A percentile compares a stretch with the other conserved stretches of the same genome.
Conservation (phyloP, 768 basidiomycete species). For the Phanerodontia chrysosporium region DNA sequence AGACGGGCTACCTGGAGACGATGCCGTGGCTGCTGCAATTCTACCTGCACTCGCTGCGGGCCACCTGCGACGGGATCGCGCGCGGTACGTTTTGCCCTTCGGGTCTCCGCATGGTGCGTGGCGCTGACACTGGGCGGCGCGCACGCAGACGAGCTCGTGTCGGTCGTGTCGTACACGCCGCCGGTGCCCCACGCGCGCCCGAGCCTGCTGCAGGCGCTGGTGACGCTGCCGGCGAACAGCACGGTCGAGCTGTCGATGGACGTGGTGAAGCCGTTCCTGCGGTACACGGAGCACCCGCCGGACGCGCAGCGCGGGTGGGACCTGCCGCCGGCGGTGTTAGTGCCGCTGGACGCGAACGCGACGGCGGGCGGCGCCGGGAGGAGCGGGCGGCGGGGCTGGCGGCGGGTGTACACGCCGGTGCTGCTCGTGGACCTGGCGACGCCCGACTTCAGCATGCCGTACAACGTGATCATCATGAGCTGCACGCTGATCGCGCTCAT, state of each 20-base stretch:
- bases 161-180: constrained; percentile 62
- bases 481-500: constrained; percentile 88
- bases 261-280: constrained; percentile 79
- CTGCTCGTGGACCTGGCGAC: constrained; percentile 93
- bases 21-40: constrained; percentile 92
- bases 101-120: neutral
- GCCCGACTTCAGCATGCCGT: constrained; percentile 99
- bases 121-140: neutral
- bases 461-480: constrained; percentile 97
- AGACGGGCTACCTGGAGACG: constrained; percentile 77
- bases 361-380: neutral
- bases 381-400: too few relatives aligned
- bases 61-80: constrained; percentile 41
- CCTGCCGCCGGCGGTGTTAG: constrained; percentile 79
- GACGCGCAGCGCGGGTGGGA: constrained; percentile 97
- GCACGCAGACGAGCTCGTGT: constrained; percentile 55
- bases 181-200: constrained; percentile 69
- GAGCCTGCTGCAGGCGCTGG: constrained; percentile 66
- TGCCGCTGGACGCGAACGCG: constrained; percentile 30
- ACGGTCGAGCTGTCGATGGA: constrained; percentile 66
- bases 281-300: constrained; percentile 94
- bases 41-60: constrained; percentile 74
- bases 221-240: constrained; percentile 66
- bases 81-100: constrained; percentile 37
- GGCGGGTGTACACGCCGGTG: constrained; percentile 71